Evolutionary conservation across 345 rosid genomes (phyloP), one percentile per base, ranked within the genome.

Genomic region (Citrus trifoliata): DNA sequence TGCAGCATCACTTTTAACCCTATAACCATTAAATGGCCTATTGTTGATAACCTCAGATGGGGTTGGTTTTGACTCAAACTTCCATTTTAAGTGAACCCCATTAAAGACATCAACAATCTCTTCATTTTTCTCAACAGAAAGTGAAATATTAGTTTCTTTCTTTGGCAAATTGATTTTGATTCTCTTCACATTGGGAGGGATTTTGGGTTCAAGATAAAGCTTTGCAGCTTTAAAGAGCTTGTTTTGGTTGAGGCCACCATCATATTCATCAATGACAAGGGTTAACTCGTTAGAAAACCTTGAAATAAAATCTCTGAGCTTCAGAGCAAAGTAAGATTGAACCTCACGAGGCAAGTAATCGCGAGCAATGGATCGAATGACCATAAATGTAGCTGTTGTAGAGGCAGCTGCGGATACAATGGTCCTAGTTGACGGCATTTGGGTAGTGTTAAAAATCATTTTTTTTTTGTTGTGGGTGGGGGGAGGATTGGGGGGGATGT

Each of bases 121-220:
- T 63, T 85, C 77, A 10, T 76, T 79, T 12, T n/a, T 68, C 30
- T 78, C 86, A 16, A 80, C 59, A 5, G 84, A 80, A 4, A 80
- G 7, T 14, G 82, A 71, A 13, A 78, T 4, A n/a, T 70, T 81
- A 53, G 8, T 24, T 37, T 79, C 78, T 30, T 40, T 79, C 21
- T 18, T 5, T 53, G 2, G 58, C 58, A 53, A 53, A 53, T 19
- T 53, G 58, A 53, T 53, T 53, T 53, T 53, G 58, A 53, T 53
- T 53, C 58, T 53, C 19, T 18, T 53, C 22, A 53, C 21, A 1
- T 53, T 4, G 2, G 58, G 58, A 16, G 58, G 58, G 58, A 53
- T 76, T 2, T 78, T 73, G 77, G 88, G 77, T 67, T 86, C 85
- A 24, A 88, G 80, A 75, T 86, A 88, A 73, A 88, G 63, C 62